Percentiles rank a stretch among this genome's conserved stretches.
Conservation (phyloP, 805 yeast species). For the Schwanniomyces vanrijiae region DNA sequence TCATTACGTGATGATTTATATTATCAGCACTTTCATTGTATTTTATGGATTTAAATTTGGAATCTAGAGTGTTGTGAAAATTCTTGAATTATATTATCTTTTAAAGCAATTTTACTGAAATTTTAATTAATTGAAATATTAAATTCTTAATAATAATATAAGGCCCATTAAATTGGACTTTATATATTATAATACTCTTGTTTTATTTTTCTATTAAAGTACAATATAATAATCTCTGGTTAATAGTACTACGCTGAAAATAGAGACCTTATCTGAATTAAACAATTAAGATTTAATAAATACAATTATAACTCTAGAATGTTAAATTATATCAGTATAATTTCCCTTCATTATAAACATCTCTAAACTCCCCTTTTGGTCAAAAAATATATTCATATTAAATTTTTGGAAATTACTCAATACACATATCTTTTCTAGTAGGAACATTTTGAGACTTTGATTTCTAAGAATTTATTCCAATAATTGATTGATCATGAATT, state of each 20-base stretch:
- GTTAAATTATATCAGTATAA: conserved; percentile 14
- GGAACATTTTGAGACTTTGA: background rate
- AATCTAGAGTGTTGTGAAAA: conserved; percentile 6
- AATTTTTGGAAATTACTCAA: background rate
- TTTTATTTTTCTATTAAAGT: background rate
- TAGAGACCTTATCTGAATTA: conserved; percentile 1
- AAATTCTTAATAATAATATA: background rate
- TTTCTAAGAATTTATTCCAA: conserved; percentile 3
- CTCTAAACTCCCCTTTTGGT: conserved; percentile 2
- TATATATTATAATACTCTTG: background rate
- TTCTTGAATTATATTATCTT: background rate
- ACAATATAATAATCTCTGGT: background rate
- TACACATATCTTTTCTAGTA: background rate
- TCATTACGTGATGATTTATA: background rate
- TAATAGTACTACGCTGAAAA: background rate
- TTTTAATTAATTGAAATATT: conserved; percentile 1
- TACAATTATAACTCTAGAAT: conserved; percentile 12
- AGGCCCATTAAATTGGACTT: background rate
- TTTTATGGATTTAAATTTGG: conserved; percentile 7
- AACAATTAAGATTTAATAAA: conserved; percentile 7
- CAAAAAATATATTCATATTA: conserved; percentile 6
- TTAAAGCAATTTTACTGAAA: background rate
- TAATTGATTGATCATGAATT: conserved; percentile 5
- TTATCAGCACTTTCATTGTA: background rate
- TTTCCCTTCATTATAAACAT: background rate